A percentile compares a stretch with the other conserved stretches of the same genome.
Conservation (phyloP, 352 stramenopile genomes). For the Phytophthora pisi region DNA sequence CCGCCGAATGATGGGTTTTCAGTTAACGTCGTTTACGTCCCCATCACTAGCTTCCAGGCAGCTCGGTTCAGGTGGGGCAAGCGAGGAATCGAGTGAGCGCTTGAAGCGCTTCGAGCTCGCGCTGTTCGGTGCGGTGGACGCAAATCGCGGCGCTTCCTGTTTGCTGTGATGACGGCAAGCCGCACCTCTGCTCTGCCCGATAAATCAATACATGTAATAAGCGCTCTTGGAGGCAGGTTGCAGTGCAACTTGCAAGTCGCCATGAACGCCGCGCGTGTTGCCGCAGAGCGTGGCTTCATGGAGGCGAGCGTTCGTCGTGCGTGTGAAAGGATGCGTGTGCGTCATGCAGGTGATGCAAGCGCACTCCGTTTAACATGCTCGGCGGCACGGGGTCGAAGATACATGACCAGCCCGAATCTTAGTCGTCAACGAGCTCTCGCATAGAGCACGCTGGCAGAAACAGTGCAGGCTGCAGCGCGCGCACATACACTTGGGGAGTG, state of each 20-base stretch:
- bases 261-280: background rate
- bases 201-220: too few species aligned
- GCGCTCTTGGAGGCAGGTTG: too few species aligned
- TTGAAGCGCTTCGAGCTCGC: too few species aligned
- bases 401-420: background rate
- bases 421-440: too few species aligned
- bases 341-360: background rate
- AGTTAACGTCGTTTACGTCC: too few species aligned
- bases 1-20: too few species aligned
- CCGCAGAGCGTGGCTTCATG: conserved; percentile 6
- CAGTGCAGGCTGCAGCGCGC: conserved; percentile 1
- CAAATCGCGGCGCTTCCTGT: background rate
- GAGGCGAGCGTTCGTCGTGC: background rate
- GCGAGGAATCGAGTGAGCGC: conserved; percentile 2
- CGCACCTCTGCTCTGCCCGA: background rate
- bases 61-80: conserved; percentile 1
- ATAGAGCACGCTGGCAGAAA: conserved; percentile 1
- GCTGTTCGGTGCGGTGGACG: too few species aligned
- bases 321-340: background rate
- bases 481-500: conserved; percentile 1
- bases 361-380: conserved; percentile 14
- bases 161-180: conserved; percentile 16
- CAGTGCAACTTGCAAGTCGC: too few species aligned
- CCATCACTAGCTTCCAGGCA: too few species aligned
- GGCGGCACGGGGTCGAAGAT: background rate